Evolutionary conservation across 1,284 basidiomycete species (phyloP), one percentile per base, ranked within the genome.

Genomic region (Mycosarcoma mackinlayi): DNA sequence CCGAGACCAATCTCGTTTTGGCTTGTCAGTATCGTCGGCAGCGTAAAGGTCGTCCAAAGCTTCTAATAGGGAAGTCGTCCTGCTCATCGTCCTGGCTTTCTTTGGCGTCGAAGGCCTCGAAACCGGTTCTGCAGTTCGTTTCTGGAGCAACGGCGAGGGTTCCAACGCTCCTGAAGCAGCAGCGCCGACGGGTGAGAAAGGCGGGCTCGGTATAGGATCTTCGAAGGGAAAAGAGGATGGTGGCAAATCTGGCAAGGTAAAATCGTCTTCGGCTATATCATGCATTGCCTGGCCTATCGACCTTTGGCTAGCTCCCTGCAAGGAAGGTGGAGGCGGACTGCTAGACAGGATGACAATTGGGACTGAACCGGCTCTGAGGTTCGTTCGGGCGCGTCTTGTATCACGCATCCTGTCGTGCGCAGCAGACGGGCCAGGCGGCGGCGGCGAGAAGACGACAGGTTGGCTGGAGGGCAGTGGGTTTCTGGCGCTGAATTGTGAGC

Each of bases 311-410:
- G 39, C 21, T 16, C 47, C 24, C 3, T 46, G 47, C 27, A 66
- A 25, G 11, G 62, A 47, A 30, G 56, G 33, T 6, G 56, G 51
- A 11, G 67, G 61, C 9, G 66, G 66, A 24, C 67, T 70, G 54
- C 67, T 70, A 0, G 67, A 70, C 9, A 70, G 52, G 24, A 70
- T 64, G 19, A 70, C 49, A 9, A 70, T 64, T 2, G 67, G 67
- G 5, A 53, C 57, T 16, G 67, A 70, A 11, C 56, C 63, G 6
- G 56, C 48, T 25, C 63, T 34, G 2, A 28, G 25, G 0, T 31
- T 30, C 23, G 24, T 19, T 24, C 50, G 38, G 5, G 31, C 34
- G 19, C 24, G 18, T 24, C 23, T 14, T 6, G 28, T 21, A 13
- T 30, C n/a, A 2, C 25, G 34, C 6, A 9, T 7, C 14, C 40